Base-by-base conservation (phyloP, 164 flowering plant species). In the Taxillus chinensis region DNA sequence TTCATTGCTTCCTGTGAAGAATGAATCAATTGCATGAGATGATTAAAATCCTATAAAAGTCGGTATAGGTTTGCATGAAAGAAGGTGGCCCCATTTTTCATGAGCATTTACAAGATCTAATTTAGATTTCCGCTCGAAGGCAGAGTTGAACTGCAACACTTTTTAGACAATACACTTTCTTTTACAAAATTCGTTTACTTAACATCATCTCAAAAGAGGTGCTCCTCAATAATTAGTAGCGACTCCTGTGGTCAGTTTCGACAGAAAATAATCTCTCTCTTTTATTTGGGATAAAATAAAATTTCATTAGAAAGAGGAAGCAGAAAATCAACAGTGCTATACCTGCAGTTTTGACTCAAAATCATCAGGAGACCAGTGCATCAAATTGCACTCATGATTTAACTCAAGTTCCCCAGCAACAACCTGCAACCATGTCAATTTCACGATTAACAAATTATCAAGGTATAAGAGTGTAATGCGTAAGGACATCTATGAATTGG, bases 341-440 rank as follows among this genome's bases (percentile, higher is more conserved):
- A 86, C 99, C 87, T 89, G 97, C 67, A 95, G 71, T 71, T 91
- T 95, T 69, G 89, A 76, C 74, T 89, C 96, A 61, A 95, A 89
- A 64, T 89, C 96, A 75, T 89, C 95, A 0, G 96, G 89, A 12
- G 99, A 84, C 96, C 99, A 91, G 57, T 82, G 79, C 80, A 87
- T 82, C 67, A 82, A 66, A 71, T 83, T 90, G 64, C 80, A 89
- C 66, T 87, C 96, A 60, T 83, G 90, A 65, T 80, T 87, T 62
- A 91, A 67, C 71, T 95, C 98, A 64, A 91, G 89, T 77, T 95
- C 98, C 66, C 99, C 98, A 58, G 92, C 98, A 55, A 85, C 90
- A 74, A 95, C 96, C 99, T 95, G 86, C 72, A 71, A 58, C 40
- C 37, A 64, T 37, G 15, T 57, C 13, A 42, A 57, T 64, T 11